A percentile compares a stretch with the other conserved stretches of the same genome.
Evolutionary conservation across 768 basidiomycete genomes (phyloP).

Genomic region (Lactarius vividus): DNA sequence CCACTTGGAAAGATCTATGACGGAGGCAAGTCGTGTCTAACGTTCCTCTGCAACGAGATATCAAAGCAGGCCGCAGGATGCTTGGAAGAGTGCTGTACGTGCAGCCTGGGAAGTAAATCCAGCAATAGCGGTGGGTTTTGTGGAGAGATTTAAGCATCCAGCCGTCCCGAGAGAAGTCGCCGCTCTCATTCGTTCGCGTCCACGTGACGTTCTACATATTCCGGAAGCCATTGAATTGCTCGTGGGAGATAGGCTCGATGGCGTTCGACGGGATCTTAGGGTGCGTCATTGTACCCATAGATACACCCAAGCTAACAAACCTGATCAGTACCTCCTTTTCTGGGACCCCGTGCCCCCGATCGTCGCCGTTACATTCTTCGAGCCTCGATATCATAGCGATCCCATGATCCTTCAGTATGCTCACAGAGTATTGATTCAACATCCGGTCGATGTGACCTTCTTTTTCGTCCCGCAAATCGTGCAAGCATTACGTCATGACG

Average conservation of each 20-base stretch:
- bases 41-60: neutral
- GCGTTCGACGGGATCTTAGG: slow-evolving; percentile 67
- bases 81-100: slow-evolving; percentile 67
- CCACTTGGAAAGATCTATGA: slow-evolving; percentile 54
- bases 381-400: slow-evolving; percentile 78
- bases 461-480: slow-evolving; percentile 99
- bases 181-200: slow-evolving; percentile 69
- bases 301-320: slow-evolving; percentile 13
- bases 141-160: slow-evolving; percentile 82
- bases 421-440: slow-evolving; percentile 90
- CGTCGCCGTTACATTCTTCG: slow-evolving; percentile 79
- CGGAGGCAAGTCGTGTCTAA: slow-evolving; percentile 49
- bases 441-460: slow-evolving; percentile 92
- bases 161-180: slow-evolving; percentile 68
- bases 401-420: slow-evolving; percentile 92
- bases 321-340: slow-evolving; percentile 70
- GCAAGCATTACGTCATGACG: slow-evolving; percentile 89
- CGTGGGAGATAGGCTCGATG: slow-evolving; percentile 67
- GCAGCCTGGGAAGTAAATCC: slow-evolving; percentile 83
- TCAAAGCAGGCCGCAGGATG: slow-evolving; percentile 40
- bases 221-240: slow-evolving; percentile 82
- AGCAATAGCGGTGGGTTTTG: slow-evolving; percentile 75
- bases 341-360: slow-evolving; percentile 90
- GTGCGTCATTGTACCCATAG: slow-evolving; percentile 39
- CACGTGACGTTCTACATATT: slow-evolving; percentile 63